A percentile compares a stretch with the other conserved stretches of the same genome.
phyloP scores from a whole-genome alignment of 495 filamentous ascomycete species.

The Aspergillus ellipticus region DNA sequence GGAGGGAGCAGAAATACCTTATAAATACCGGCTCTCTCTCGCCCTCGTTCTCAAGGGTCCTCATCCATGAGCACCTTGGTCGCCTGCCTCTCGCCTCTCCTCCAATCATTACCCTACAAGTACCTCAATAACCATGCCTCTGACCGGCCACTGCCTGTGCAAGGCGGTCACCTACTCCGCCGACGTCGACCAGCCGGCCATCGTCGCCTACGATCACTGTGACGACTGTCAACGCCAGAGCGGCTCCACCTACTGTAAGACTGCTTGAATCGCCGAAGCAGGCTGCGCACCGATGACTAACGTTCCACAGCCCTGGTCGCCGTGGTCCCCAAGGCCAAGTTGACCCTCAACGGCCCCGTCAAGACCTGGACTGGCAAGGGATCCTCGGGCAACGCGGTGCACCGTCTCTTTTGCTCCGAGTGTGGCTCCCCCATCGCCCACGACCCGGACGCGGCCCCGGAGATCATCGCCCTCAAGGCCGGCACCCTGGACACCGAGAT shows the following conservation, averaged over 20 bases:
- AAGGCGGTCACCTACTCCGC: slow-evolving; percentile 62
- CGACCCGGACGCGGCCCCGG: slow-evolving; percentile 62
- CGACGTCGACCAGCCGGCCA: slow-evolving; percentile 49
- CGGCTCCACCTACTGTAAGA: slow-evolving; percentile 65
- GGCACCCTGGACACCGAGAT: slow-evolving; percentile 58
- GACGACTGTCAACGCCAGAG: slow-evolving; percentile 70
- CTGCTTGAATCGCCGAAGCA: too few species aligned
- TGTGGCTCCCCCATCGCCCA: slow-evolving; percentile 69
- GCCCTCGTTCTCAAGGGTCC: slow-evolving; percentile 26
- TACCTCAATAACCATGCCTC: slow-evolving; percentile 49
- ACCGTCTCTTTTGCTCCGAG: slow-evolving; percentile 65
- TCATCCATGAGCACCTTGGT: slow-evolving; percentile 32
- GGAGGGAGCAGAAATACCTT: not conserved
- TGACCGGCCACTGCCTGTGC: slow-evolving; percentile 69
- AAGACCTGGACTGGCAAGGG: slow-evolving; percentile 58
- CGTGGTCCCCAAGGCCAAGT: slow-evolving; percentile 59
- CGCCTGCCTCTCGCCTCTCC: slow-evolving; percentile 8
- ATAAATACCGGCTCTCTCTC: slow-evolving; percentile 28
- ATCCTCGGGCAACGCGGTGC: slow-evolving; percentile 54
- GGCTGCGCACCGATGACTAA: not conserved
- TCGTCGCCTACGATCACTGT: slow-evolving; percentile 66
- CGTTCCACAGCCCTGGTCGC: slow-evolving; percentile 54
- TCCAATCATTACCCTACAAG: slow-evolving; percentile 4
- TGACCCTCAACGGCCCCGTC: slow-evolving; percentile 57
- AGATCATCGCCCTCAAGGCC: slow-evolving; percentile 67